Evolutionary conservation across 2,329 filamentous ascomycete genomes (phyloP).

Genomic region (Epicoccum sorghinum): DNA sequence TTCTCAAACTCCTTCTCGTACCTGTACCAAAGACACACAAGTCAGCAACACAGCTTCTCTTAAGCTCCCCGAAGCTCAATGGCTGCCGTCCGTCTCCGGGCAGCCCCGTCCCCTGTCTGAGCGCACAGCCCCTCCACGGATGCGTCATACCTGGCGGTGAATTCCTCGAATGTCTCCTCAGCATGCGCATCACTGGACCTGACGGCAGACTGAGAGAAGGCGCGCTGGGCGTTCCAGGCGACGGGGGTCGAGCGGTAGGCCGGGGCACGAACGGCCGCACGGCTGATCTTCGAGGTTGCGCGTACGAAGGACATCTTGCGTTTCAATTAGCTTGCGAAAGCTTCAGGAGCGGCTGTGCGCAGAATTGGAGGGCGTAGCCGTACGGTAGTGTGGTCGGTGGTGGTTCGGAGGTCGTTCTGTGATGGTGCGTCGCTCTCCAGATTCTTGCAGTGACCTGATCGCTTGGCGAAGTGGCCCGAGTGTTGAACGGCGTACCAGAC

Average conservation of each 20-base stretch:
- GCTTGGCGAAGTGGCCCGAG: slow-evolving; percentile 22
- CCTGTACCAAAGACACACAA: slow-evolving; percentile 58
- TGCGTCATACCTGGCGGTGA: slow-evolving; percentile 83
- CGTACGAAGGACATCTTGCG: slow-evolving; percentile 47
- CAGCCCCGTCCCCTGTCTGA: slow-evolving; percentile 20
- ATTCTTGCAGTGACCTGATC: slow-evolving; percentile 18
- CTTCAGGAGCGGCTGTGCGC: slow-evolving; percentile 24
- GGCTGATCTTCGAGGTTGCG: slow-evolving; percentile 45
- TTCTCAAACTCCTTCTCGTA: slow-evolving; percentile 99
- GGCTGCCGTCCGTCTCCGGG: slow-evolving; percentile 26
- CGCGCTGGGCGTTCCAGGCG: slow-evolving; percentile 43
- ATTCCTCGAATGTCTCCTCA: slow-evolving; percentile 99
- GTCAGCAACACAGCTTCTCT: slow-evolving; percentile 34
- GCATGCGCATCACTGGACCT: slow-evolving; percentile 65
- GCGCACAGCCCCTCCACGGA: slow-evolving; percentile 25
- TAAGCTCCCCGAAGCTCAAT: slow-evolving; percentile 36
- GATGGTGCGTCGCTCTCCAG: slow-evolving; percentile 21
- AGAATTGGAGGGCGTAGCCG: slow-evolving; percentile 30
- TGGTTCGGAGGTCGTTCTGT: slow-evolving; percentile 32
- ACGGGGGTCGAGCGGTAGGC: slow-evolving; percentile 42
- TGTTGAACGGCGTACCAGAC: neutral
- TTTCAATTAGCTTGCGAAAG: slow-evolving; percentile 36
- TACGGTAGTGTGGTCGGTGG: slow-evolving; percentile 31
- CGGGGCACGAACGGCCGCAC: slow-evolving; percentile 42
- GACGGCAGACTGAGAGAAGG: slow-evolving; percentile 59